Percentiles rank a stretch among this genome's conserved stretches.
phyloP scores from a whole-genome alignment of 2,329 filamentous ascomycete species.

The Sordariomycetes sp. region DNA sequence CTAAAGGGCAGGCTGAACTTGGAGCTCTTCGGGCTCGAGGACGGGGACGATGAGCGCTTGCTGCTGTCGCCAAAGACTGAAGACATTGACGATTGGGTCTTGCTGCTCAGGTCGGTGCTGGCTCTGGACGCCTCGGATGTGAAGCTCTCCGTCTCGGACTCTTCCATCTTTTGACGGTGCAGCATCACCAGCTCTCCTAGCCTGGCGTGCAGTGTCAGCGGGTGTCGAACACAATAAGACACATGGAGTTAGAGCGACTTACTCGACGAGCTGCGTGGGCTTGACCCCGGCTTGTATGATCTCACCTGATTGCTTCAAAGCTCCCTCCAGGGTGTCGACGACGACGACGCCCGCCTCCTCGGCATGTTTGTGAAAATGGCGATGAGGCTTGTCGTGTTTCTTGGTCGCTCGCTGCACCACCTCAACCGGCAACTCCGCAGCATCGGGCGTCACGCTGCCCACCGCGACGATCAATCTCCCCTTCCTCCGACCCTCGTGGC shows the following conservation, averaged over 20 bases:
- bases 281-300: constrained; percentile 68
- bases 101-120: too few species aligned
- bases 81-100: constrained; percentile 30
- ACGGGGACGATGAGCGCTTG: constrained; percentile 11
- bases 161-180: constrained; percentile 31
- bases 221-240: constrained; percentile 10
- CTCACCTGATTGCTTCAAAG: constrained; percentile 77
- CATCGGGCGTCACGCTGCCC: constrained; percentile 59
- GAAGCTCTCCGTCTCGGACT: constrained; percentile 20
- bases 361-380: constrained; percentile 60
- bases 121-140: too few species aligned
- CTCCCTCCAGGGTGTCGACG: constrained; percentile 71
- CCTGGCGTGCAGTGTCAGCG: constrained; percentile 22
- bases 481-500: constrained; percentile 58
- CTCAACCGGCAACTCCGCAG: constrained; percentile 76
- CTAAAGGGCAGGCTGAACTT: constrained; percentile 21
- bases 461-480: constrained; percentile 65
- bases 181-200: constrained; percentile 71
- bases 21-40: constrained; percentile 17
- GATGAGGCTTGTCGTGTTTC: constrained; percentile 29
- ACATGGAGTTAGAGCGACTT: constrained; percentile 18
- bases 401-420: constrained; percentile 56
- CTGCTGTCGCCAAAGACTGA: constrained; percentile 22
- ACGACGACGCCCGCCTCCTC: constrained; percentile 57
- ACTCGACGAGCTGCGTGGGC: constrained; percentile 73